Evolutionary conservation across 352 stramenopile genomes (phyloP).

Genomic region (Phytophthora palmivora): DNA sequence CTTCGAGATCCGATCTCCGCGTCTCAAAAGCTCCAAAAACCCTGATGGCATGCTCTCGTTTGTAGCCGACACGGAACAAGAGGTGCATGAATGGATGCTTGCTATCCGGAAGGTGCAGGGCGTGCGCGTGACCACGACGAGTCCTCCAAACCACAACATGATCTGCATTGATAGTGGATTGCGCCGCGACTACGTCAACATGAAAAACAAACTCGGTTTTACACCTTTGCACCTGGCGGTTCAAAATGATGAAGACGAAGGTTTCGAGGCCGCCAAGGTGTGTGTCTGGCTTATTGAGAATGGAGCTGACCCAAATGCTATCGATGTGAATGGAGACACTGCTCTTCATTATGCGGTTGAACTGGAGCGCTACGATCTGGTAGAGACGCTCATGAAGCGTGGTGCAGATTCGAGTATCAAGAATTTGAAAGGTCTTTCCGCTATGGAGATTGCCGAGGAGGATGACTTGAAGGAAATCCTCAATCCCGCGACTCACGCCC

Average conservation of each 20-base stretch:
- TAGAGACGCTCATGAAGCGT: conserved; percentile 89
- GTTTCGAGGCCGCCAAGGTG: conserved; percentile 89
- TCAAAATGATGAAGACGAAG: conserved; percentile 90
- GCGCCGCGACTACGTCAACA: conserved; percentile 86
- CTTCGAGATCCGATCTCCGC: conserved; percentile 87
- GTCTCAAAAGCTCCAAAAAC: conserved; percentile 88
- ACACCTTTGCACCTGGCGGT: conserved; percentile 81
- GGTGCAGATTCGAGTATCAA: conserved; percentile 77
- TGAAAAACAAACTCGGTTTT: conserved; percentile 89
- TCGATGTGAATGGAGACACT: conserved; percentile 85
- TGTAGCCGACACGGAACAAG: conserved; percentile 81
- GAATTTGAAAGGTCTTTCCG: conserved; percentile 73
- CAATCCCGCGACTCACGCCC: conserved; percentile 53
- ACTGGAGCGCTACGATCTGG: conserved; percentile 80
- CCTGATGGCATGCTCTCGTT: conserved; percentile 85
- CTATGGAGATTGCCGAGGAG: conserved; percentile 77
- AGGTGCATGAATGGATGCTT: conserved; percentile 90
- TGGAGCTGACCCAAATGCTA: conserved; percentile 76
- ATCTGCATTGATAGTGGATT: conserved; percentile 88
- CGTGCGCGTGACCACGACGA: conserved; percentile 77
- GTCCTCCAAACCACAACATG: conserved; percentile 86
- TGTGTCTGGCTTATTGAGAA: conserved; percentile 91
- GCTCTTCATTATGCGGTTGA: conserved; percentile 88
- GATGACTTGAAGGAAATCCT: conserved; percentile 85
- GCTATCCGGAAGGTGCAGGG: conserved; percentile 87